Evolutionary conservation across 768 basidiomycete genomes (phyloP).

Genomic region (Lentinula aciculospora): DNA sequence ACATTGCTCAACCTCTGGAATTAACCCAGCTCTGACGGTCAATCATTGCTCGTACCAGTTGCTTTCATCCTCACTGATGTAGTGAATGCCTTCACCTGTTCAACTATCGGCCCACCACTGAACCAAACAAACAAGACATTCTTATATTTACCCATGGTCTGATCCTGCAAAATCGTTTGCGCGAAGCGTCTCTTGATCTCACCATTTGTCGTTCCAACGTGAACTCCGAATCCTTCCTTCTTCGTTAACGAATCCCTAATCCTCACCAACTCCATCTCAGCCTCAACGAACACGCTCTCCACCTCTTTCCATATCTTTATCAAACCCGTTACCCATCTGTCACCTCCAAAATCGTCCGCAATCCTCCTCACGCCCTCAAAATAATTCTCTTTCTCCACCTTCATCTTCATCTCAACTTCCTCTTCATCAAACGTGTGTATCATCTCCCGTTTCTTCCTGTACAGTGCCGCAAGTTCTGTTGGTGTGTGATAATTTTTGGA

Average conservation of each 20-base stretch:
- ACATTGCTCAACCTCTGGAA: no score
- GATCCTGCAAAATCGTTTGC: conserved; percentile 3
- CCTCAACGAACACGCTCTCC: conserved; percentile 4
- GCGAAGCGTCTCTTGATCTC: conserved; percentile 5
- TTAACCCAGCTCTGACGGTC: no score
- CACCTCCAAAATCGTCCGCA: conserved; percentile 11
- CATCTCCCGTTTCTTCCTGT: neutral
- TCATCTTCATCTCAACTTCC: neutral
- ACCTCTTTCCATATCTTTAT: conserved; percentile 3
- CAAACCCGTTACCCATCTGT: conserved; percentile 1
- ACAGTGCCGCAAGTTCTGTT: neutral
- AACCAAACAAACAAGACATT: conserved; percentile 8
- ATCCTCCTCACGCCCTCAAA: neutral
- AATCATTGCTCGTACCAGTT: neutral
- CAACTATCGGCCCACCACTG: neutral
- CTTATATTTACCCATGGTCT: neutral
- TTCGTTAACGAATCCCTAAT: neutral
- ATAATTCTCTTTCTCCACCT: neutral
- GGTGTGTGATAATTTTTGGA: conserved; percentile 1
- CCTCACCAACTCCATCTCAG: neutral
- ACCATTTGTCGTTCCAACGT: neutral
- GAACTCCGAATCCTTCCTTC: neutral
- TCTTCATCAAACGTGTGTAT: conserved; percentile 7
- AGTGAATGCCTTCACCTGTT: conserved; percentile 1
- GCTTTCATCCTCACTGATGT: neutral